Conservation (phyloP, 176 grass and related monocot species). For the Oryza meridionalis region DNA sequence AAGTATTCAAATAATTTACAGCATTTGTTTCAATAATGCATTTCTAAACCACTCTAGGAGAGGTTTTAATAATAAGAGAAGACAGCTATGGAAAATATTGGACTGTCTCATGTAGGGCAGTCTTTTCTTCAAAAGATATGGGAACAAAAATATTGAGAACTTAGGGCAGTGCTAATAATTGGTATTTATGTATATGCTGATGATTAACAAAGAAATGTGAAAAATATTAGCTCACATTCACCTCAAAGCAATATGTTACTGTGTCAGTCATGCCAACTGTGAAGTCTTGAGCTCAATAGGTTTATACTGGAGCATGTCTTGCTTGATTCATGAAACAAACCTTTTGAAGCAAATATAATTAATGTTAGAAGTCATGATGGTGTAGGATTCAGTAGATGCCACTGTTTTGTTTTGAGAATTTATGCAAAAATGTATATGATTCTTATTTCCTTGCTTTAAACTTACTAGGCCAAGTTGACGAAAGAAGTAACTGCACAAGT, state of each 20-base stretch:
- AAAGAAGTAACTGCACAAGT: conserved; percentile 97
- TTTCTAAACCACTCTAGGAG: background rate
- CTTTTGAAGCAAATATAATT: background rate
- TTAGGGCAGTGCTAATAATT: background rate
- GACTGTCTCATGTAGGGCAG: background rate
- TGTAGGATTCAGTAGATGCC: background rate
- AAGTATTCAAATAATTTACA: background rate
- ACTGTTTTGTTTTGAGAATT: background rate
- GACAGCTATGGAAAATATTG: background rate
- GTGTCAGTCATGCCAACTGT: background rate
- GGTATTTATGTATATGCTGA: background rate
- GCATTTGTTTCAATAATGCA: conserved; percentile 23
- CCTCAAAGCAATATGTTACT: background rate
- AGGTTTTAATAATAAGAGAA: conserved; percentile 13
- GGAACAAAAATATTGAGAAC: background rate
- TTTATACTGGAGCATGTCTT: background rate
- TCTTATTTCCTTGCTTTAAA: background rate
- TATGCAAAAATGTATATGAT: background rate
- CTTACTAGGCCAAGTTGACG: conserved; percentile 74
- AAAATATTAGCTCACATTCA: background rate
- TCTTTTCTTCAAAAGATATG: background rate
- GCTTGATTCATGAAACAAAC: conserved; percentile 1
- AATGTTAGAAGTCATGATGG: background rate
- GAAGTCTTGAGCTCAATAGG: background rate
- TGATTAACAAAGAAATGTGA: background rate